phyloP scores from a whole-genome alignment of 345 rosid species.

The Salix exigua region DNA sequence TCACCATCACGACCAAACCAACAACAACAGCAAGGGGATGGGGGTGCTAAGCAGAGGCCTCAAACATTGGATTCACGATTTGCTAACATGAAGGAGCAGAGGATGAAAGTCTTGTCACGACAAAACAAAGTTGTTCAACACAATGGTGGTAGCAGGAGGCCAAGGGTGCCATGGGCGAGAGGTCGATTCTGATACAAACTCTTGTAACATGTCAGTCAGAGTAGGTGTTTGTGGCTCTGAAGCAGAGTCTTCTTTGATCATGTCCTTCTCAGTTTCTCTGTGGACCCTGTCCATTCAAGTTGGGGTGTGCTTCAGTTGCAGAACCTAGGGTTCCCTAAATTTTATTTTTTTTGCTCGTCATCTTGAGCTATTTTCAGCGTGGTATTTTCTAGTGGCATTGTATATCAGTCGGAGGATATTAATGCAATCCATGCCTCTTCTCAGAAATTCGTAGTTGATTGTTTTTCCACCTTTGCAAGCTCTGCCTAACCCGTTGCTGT shows the following conservation, averaged over 20 bases:
- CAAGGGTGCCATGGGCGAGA: conserved; percentile 55
- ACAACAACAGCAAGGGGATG: conserved; percentile 32
- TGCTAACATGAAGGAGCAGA: conserved; percentile 82
- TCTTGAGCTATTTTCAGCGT: not conserved
- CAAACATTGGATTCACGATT: conserved; percentile 76
- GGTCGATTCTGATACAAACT: conserved; percentile 38
- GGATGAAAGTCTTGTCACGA: conserved; percentile 42
- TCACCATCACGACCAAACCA: conserved; percentile 12
- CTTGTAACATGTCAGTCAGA: not conserved
- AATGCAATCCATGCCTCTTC: not conserved
- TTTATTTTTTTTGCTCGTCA: not conserved
- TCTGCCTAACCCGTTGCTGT: not conserved
- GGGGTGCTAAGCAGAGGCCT: conserved; percentile 46
- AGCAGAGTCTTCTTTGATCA: not conserved
- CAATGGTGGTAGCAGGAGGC: conserved; percentile 29
- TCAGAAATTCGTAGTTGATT: not conserved
- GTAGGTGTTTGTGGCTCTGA: not conserved
- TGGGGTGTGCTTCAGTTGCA: not conserved
- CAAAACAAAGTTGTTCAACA: conserved; percentile 27
- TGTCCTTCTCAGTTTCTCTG: not conserved
- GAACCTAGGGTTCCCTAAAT: not conserved
- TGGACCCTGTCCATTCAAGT: not conserved
- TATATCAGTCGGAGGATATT: conserved; percentile 1
- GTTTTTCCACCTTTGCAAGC: not conserved
- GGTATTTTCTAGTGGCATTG: not conserved